Percentiles rank a stretch among this genome's conserved stretches.
phyloP scores from a whole-genome alignment of 306 rosid genomes.

The Lotus japonicus region DNA sequence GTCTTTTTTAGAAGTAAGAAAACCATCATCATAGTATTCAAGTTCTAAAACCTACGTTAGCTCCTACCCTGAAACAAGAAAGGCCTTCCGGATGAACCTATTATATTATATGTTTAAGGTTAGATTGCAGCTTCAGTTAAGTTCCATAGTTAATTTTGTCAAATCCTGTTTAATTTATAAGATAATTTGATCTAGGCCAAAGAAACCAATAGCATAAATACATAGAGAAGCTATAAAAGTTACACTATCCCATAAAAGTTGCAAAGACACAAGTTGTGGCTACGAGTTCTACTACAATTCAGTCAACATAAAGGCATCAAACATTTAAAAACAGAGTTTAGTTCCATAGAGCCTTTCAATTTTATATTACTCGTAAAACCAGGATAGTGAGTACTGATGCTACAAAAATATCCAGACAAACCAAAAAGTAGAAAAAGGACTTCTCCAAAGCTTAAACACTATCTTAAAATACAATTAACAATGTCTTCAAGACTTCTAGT shows the following conservation, averaged over 20 bases:
- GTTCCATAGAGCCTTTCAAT: not conserved
- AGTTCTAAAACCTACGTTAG: not conserved
- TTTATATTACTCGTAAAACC: not conserved
- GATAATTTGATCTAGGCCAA: not conserved
- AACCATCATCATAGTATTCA: not conserved
- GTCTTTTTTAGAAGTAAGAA: not conserved
- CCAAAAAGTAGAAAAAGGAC: not conserved
- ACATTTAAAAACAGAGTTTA: not conserved
- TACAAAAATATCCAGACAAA: not conserved
- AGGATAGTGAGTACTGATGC: not conserved
- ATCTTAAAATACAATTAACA: not conserved
- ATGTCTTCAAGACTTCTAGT: not conserved
- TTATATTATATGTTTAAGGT: not conserved
- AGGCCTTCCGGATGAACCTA: not conserved
- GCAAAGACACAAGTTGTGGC: not conserved
- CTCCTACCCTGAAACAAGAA: not conserved
- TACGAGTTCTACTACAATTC: not conserved
- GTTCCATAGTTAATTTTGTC: constrained; percentile 1
- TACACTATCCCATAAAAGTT: not conserved
- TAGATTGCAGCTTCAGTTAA: not conserved
- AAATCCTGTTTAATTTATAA: not conserved
- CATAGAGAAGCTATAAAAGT: not conserved
- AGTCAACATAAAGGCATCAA: not conserved
- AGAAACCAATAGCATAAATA: not conserved
- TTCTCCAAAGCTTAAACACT: not conserved